These are phyloP conservation scores for Phytophthora lateralis DNA, from an alignment of 352 stramenopile species.

Conservation along the genomic window DNA sequence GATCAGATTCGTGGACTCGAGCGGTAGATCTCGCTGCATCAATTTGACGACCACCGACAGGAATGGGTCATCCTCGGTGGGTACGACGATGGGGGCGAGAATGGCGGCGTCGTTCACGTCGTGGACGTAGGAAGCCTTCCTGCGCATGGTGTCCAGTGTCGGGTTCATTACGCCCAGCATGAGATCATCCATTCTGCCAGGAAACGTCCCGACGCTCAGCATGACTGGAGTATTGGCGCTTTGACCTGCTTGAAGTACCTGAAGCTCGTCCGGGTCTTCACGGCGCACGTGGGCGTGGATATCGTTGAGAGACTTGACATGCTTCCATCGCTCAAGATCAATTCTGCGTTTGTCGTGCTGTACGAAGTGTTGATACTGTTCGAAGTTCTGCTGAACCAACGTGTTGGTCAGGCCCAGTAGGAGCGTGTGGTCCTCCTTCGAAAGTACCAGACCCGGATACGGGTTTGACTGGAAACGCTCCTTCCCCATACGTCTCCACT, in stretches of 20 bases:
- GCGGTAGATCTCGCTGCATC: constrained; percentile 22
- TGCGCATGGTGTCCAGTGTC: constrained; percentile 12
- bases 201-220: constrained; percentile 9
- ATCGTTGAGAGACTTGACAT: constrained; percentile 16
- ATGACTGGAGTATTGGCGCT: constrained; percentile 6
- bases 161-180: constrained; percentile 18
- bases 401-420: constrained; percentile 6
- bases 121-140: constrained; percentile 21
- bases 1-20: constrained; percentile 22
- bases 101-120: constrained; percentile 14
- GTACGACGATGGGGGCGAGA: constrained; percentile 14
- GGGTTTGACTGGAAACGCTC: too few relatives aligned
- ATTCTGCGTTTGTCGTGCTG: constrained; percentile 11
- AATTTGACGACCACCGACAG: constrained; percentile 27
- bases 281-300: constrained; percentile 22
- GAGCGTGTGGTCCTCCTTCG: constrained; percentile 9
- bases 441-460: constrained; percentile 3
- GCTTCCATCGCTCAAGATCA: constrained; percentile 17
- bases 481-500: too few relatives aligned
- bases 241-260: background rate
- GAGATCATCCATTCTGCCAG: constrained; percentile 13
- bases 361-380: constrained; percentile 17
- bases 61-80: constrained; percentile 17
- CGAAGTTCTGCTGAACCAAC: constrained; percentile 14
- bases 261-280: background rate